Percentiles rank a stretch among this genome's conserved stretches.
Evolutionary conservation across 768 basidiomycete genomes (phyloP).

Genomic region (Chiua virens): DNA sequence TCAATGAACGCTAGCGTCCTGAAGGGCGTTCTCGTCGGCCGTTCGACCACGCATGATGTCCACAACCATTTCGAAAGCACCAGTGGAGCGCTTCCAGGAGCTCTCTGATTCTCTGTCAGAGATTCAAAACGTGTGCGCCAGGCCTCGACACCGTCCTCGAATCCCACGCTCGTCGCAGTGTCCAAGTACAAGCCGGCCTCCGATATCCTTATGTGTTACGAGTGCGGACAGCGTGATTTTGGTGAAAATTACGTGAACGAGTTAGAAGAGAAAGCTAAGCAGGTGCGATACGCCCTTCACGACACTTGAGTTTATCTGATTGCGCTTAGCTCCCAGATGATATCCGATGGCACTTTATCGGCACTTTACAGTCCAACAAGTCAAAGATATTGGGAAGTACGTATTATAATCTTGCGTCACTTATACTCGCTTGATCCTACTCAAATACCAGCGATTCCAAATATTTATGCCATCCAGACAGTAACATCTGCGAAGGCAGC

Average conservation of each 20-base stretch:
- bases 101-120: conserved; percentile 53
- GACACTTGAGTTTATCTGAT: conserved; percentile 8
- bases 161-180: conserved; percentile 73
- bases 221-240: conserved; percentile 83
- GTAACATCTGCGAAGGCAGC: conserved; percentile 82
- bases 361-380: conserved; percentile 91
- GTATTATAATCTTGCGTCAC: conserved; percentile 16
- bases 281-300: conserved; percentile 41
- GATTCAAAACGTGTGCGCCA: conserved; percentile 48
- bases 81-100: conserved; percentile 50
- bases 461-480: conserved; percentile 86
- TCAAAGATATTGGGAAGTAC: conserved; percentile 82
- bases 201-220: conserved; percentile 83
- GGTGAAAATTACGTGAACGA: conserved; percentile 99
- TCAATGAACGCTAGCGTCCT: not conserved
- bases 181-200: conserved; percentile 91
- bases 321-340: conserved; percentile 70
- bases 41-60: conserved; percentile 20
- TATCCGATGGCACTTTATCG: conserved; percentile 98
- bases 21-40: conserved; percentile 3
- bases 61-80: conserved; percentile 13
- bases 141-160: conserved; percentile 29
- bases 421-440: conserved; percentile 4
- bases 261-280: conserved; percentile 78
- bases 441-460: conserved; percentile 67